Conservation (phyloP, 1,284 basidiomycete species). For the Takashimella koratensis region DNA sequence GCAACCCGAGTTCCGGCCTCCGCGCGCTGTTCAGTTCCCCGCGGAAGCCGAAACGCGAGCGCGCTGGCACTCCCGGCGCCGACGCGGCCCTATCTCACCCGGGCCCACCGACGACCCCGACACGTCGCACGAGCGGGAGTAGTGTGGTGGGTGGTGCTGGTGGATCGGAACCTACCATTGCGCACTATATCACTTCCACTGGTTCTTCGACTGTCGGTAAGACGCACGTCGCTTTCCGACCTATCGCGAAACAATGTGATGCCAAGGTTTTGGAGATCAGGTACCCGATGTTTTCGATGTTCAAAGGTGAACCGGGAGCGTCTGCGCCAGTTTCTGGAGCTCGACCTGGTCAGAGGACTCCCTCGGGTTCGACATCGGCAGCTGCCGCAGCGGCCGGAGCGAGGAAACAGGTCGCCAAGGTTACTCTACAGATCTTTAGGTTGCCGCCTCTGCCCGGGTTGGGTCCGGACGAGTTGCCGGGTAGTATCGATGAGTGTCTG, state of each 20-base stretch:
- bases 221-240: conserved; percentile 79
- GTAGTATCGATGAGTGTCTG: conserved; percentile 86
- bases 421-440: conserved; percentile 82
- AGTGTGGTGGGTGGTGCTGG: conserved; percentile 42
- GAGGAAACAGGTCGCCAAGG: conserved; percentile 61
- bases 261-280: conserved; percentile 75
- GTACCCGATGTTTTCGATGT: conserved; percentile 73
- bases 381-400: conserved; percentile 28
- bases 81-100: conserved; percentile 23
- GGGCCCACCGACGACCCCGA: conserved; percentile 26
- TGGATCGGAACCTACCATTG: conserved; percentile 55
- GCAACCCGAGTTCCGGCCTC: conserved; percentile 55
- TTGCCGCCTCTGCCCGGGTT: conserved; percentile 81
- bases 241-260: conserved; percentile 74
- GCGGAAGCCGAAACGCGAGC: conserved; percentile 60
- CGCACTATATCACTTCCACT: conserved; percentile 74
- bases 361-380: conserved; percentile 5
- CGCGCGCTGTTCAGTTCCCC: conserved; percentile 71
- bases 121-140: background rate
- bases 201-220: conserved; percentile 64
- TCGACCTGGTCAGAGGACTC: conserved; percentile 6
- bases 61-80: conserved; percentile 24
- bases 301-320: conserved; percentile 47
- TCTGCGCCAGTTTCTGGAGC: conserved; percentile 46
- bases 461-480: conserved; percentile 71